phyloP scores from a whole-genome alignment of 2,329 filamentous ascomycete species.

The Westerdykella ornata region DNA sequence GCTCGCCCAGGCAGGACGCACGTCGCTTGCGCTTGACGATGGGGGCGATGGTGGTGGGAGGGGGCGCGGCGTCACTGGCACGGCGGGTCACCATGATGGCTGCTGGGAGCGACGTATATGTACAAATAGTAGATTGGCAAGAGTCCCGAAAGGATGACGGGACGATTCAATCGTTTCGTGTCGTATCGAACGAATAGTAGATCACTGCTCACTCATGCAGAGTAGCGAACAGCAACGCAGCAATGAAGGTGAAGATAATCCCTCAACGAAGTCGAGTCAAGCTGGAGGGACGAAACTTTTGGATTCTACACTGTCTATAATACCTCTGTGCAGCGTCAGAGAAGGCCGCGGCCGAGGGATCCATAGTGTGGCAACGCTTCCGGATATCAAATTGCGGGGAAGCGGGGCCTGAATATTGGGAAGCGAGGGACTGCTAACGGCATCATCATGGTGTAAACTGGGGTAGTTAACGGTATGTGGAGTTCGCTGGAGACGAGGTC shows the following conservation, averaged over 20 bases:
- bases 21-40: conserved; percentile 30
- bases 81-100: conserved; percentile 21
- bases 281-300: neutral
- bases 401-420: neutral
- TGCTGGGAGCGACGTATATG: neutral
- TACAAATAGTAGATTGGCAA: neutral
- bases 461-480: neutral
- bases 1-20: conserved; percentile 30
- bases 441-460: neutral
- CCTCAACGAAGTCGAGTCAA: neutral
- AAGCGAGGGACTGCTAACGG: neutral
- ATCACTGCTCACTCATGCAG: too few relatives aligned
- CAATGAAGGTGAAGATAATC: neutral
- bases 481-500: too few relatives aligned
- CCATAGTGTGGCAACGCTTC: neutral
- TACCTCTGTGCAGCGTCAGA: neutral
- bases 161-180: too few relatives aligned
- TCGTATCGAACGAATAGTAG: too few relatives aligned
- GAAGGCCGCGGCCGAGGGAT: neutral
- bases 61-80: conserved; percentile 18
- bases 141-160: neutral
- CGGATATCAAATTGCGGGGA: neutral
- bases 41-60: conserved; percentile 16
- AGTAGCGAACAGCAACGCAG: neutral
- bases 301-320: neutral